Base-by-base conservation (phyloP, 1,284 basidiomycete genomes). In the Moesziomyces parantarcticus region DNA sequence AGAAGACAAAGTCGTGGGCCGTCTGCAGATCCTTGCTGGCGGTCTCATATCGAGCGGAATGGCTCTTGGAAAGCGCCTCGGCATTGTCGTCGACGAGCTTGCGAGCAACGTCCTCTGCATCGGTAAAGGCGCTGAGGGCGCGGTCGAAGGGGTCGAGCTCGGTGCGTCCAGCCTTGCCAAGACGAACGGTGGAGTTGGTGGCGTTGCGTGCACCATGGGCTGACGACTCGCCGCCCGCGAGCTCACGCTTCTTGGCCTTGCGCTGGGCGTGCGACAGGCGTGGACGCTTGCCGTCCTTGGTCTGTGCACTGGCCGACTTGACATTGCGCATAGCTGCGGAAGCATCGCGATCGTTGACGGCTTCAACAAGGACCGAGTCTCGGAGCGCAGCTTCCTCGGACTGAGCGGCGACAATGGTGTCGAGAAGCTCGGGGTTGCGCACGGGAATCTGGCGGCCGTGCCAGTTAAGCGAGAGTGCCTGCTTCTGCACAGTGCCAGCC, bases 391-490 rank as follows among this genome's bases (percentile, higher is more conserved):
- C 81, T 77, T 94, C 89, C 3, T 91, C 92, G 14, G 90, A 89
- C 79, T 94, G 92, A 4, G 96, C 92, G 76, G 89, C 91, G 62
- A 93, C 84, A 65, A 97, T 86, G 20, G 92, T 92, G 77, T 92
- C 92, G 50, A 97, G 93, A 50, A 99, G 86, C 85, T 99, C 94
- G 0, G 94, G 92, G 77, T 91, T 94, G 56, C 94, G 88, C 47
- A 97, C 88, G 18, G 94, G 93, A 9, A 98, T 89, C 3, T 89
- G 88, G 76, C 91, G 88, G 11, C 89, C 92, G 64, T 94, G 92
- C 92, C 94, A 98, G 5, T 87, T 78, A 48, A 96, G 85, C 55
- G 88, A 86, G 56, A 87, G 85, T 44, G 92, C 84, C 77, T 86
- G 88, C 53, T 72, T 72, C 55, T 66, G 50, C n/a, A 43, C 50